Percentiles rank a stretch among this genome's conserved stretches.
These are phyloP conservation scores for Solanum sitiens DNA, from an alignment of 257 asterid genomes.

Conservation along the genomic window DNA sequence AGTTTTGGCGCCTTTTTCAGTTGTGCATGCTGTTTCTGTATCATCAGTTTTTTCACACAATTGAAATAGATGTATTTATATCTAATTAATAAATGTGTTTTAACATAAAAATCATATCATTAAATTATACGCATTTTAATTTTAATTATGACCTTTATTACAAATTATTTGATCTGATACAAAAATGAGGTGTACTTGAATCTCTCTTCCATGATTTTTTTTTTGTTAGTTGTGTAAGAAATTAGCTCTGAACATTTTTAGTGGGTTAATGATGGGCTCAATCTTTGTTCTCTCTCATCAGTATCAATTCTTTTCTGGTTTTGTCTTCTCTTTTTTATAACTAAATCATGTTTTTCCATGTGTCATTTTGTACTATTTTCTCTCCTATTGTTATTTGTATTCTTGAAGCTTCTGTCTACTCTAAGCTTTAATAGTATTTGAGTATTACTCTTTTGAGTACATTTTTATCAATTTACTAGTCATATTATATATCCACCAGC, in stretches of 20 bases:
- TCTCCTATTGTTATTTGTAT: background rate
- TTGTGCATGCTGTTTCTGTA: background rate
- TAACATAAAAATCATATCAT: background rate
- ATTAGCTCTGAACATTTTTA: background rate
- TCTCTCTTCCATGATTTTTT: background rate
- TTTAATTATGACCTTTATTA: background rate
- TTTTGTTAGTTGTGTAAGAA: background rate
- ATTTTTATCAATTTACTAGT: background rate
- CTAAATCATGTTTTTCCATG: conserved; percentile 14
- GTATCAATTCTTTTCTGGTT: background rate
- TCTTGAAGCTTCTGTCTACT: background rate
- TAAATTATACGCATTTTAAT: background rate
- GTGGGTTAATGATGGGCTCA: background rate
- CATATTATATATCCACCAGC: background rate
- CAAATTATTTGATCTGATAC: background rate
- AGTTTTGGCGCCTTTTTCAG: background rate
- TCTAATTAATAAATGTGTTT: background rate
- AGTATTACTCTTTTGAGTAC: background rate
- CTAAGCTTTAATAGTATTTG: background rate
- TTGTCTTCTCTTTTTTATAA: background rate
- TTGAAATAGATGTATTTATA: background rate
- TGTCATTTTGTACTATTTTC: conserved; percentile 15
- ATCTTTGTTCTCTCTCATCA: conserved; percentile 1
- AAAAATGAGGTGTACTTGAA: background rate
- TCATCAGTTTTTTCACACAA: background rate